Evolutionary conservation across 805 yeast species (phyloP), one percentile per base, ranked within the genome.

Genomic region (Saccharomycopsis amapae): DNA sequence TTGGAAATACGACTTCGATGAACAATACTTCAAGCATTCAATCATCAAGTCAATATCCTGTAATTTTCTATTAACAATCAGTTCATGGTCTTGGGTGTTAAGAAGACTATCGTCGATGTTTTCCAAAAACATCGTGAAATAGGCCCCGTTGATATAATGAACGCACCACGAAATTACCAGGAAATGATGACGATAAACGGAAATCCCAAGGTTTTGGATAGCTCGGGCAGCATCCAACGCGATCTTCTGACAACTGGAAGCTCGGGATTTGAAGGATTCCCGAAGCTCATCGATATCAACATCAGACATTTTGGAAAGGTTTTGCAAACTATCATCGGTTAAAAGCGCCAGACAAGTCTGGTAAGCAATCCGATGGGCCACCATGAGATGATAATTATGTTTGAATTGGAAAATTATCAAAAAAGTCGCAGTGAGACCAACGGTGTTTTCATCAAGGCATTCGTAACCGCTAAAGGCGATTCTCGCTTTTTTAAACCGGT

Each of bases 21-120:
- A 33, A 24, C 49, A 44, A 6, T 26, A 7, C 2, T 19, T 17
- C 12, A 36, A 44, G 17, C 46, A 44, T 18, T 48, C 49, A 32
- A 44, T 32, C 49, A 48, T 31, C 25, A 44, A 36, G 23, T 41
- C 31, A 13, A 44, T 25, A 34, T 35, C 42, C n/a, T 32, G 23
- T 18, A 48, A 12, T 18, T 44, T 37, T n/a, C 45, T 42, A 10
- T 30, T 12, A 6, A 34, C 19, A 20, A 23, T 30, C 5, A 38
- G n/a, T n/a, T n/a, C n/a, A n/a, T n/a, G n/a, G n/a, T n/a, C n/a
- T n/a, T n/a, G n/a, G n/a, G n/a, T n/a, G n/a, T n/a, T n/a, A 31
- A 31, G 17, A 9, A 31, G 17, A 31, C 31, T 39, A 39, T 39
- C 37, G 20, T 37, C 22, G 20, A 36, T 30, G 10, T 15, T 17